Percentiles rank a stretch among this genome's conserved stretches.
phyloP scores from a whole-genome alignment of 2,329 filamentous ascomycete species.

The Geoglossum cookeanum region DNA sequence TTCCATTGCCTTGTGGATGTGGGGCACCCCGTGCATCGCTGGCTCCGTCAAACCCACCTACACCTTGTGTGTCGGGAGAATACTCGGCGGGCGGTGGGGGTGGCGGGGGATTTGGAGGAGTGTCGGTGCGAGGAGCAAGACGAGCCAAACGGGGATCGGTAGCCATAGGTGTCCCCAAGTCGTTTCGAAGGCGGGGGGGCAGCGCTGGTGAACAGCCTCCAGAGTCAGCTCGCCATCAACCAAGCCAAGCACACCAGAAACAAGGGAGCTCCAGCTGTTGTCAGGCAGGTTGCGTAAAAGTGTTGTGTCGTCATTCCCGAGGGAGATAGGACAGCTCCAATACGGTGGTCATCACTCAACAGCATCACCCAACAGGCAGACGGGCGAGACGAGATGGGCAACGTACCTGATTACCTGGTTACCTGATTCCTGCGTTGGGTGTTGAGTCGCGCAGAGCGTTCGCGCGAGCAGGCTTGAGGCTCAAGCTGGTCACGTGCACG shows the following conservation, averaged over 20 bases:
- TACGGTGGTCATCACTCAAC: slow-evolving; percentile 41
- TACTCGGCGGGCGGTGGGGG: slow-evolving; percentile 30
- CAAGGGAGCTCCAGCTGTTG: slow-evolving; percentile 6
- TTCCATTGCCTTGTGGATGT: slow-evolving; percentile 16
- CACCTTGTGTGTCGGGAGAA: background rate
- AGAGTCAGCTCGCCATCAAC: background rate
- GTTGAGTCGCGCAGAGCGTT: background rate
- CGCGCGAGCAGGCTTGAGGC: background rate
- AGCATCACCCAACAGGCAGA: slow-evolving; percentile 29
- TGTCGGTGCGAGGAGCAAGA: slow-evolving; percentile 22
- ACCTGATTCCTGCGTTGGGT: background rate
- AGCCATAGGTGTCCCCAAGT: slow-evolving; percentile 21
- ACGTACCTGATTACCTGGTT: background rate
- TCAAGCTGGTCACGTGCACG: background rate
- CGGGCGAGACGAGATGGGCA: background rate
- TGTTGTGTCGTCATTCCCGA: slow-evolving; percentile 10
- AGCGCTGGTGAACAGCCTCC: background rate
- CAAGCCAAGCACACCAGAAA: background rate
- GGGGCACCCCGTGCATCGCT: slow-evolving; percentile 12
- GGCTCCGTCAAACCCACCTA: slow-evolving; percentile 6
- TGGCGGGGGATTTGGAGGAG: slow-evolving; percentile 23
- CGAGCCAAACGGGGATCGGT: slow-evolving; percentile 32
- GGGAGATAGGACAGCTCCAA: slow-evolving; percentile 57
- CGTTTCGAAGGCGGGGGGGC: background rate
- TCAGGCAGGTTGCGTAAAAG: slow-evolving; percentile 12